These are phyloP conservation scores for Dalechampia spathulata DNA, from an alignment of 441 rosid genomes.

Conservation along the genomic window DNA sequence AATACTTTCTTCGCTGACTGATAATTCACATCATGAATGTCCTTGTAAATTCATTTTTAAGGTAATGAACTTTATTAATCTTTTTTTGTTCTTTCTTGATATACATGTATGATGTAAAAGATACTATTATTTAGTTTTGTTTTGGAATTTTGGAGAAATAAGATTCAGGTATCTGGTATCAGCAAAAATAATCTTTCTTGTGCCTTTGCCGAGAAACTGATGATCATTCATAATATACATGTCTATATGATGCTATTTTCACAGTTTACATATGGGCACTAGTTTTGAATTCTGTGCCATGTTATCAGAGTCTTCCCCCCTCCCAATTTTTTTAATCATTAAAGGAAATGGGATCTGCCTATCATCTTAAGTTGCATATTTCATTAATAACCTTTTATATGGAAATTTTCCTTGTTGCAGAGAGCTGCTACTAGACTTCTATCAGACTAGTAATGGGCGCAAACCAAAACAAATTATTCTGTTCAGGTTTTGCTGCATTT, in stretches of 20 bases:
- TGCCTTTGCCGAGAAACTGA: background rate
- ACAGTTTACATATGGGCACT: background rate
- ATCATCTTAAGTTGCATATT: too few species aligned
- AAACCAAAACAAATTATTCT: slow-evolving; percentile 82
- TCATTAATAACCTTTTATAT: slow-evolving; percentile 4
- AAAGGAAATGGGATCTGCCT: too few species aligned
- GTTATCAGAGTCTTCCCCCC: background rate
- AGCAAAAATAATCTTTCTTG: background rate
- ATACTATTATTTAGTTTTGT: background rate
- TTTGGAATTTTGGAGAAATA: background rate
- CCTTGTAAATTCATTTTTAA: background rate
- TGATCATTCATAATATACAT: background rate
- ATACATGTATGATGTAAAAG: background rate
- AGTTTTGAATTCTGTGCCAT: background rate
- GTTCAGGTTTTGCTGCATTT: slow-evolving; percentile 52
- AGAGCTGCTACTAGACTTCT: slow-evolving; percentile 71
- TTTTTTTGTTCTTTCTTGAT: background rate
- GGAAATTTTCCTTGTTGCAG: slow-evolving; percentile 29
- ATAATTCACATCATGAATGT: background rate
- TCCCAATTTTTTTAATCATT: too few species aligned
- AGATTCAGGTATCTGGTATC: background rate
- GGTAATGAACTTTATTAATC: background rate
- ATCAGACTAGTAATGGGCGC: slow-evolving; percentile 33
- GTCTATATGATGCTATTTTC: too few species aligned
- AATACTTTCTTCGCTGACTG: background rate